Percentiles rank a stretch among this genome's conserved stretches.
phyloP scores from a whole-genome alignment of 805 yeast species.

The Wickerhamiella dianesei region DNA sequence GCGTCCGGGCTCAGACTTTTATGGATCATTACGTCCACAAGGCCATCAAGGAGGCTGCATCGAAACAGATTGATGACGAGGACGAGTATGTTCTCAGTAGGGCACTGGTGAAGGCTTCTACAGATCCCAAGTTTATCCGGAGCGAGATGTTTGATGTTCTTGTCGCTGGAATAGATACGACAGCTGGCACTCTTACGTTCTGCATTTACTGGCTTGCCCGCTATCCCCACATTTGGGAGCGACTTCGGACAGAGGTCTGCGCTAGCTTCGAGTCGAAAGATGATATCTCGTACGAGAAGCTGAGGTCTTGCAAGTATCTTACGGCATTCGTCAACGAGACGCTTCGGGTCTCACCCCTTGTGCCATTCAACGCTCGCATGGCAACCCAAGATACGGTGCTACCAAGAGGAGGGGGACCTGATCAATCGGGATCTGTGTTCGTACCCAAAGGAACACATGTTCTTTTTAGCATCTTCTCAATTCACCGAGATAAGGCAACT shows the following conservation, averaged over 20 bases:
- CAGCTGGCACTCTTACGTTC: slow-evolving; percentile 33
- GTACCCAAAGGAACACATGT: slow-evolving; percentile 29
- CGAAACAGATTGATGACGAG: slow-evolving; percentile 19
- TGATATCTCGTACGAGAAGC: slow-evolving; percentile 31
- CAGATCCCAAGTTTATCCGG: slow-evolving; percentile 30
- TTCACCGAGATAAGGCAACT: slow-evolving; percentile 27
- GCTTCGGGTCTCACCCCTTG: slow-evolving; percentile 35
- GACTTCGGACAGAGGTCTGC: slow-evolving; percentile 22
- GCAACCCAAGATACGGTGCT: slow-evolving; percentile 32
- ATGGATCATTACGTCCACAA: slow-evolving; percentile 25
- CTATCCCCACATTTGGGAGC: slow-evolving; percentile 27
- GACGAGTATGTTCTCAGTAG: slow-evolving; percentile 31
- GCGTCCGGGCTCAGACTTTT: slow-evolving; percentile 13
- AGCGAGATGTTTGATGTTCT: slow-evolving; percentile 34
- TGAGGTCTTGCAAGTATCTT: slow-evolving; percentile 32
- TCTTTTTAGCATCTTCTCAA: slow-evolving; percentile 26
- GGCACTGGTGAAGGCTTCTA: slow-evolving; percentile 32
- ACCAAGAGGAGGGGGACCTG: slow-evolving; percentile 38
- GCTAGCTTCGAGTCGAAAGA: slow-evolving; percentile 25
- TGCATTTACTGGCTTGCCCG: slow-evolving; percentile 30
- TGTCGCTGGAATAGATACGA: slow-evolving; percentile 37
- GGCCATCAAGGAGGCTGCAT: slow-evolving; percentile 18
- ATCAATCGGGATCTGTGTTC: slow-evolving; percentile 26
- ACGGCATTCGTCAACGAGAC: slow-evolving; percentile 33
- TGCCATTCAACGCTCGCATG: slow-evolving; percentile 33